Conservation (phyloP, 2,329 filamentous ascomycete species). For the Pyrenophora tritici-repentis region DNA sequence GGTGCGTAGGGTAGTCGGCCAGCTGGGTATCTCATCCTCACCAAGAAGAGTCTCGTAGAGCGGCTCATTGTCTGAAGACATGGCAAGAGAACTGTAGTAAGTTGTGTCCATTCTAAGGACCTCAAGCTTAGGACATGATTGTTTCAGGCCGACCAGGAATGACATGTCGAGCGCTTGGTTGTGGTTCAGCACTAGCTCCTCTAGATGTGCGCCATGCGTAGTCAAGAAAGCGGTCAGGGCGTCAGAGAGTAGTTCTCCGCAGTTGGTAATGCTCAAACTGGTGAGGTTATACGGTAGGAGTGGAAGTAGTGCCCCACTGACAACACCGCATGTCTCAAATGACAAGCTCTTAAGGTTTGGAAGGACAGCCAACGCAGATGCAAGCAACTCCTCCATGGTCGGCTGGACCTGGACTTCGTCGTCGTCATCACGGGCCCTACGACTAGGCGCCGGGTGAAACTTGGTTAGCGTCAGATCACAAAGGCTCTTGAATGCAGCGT, state of each 20-base stretch:
- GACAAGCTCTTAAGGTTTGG: constrained; percentile 68
- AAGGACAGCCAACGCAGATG: constrained; percentile 61
- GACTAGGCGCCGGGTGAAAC: constrained; percentile 32
- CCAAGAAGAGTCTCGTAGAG: constrained; percentile 71
- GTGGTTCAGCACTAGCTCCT: constrained; percentile 72
- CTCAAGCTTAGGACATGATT: constrained; percentile 71
- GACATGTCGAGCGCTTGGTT: constrained; percentile 78
- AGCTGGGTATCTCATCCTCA: constrained; percentile 70
- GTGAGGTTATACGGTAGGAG: constrained; percentile 69
- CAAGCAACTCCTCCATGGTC: constrained; percentile 51
- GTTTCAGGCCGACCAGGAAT: constrained; percentile 70
- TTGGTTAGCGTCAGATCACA: constrained; percentile 44
- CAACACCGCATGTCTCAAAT: constrained; percentile 75
- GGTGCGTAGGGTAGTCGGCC: constrained; percentile 73
- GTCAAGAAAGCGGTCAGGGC: constrained; percentile 68
- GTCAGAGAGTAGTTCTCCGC: constrained; percentile 72
- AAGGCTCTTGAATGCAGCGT: constrained; percentile 45
- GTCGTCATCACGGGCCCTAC: constrained; percentile 19
- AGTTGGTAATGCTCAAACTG: constrained; percentile 77
- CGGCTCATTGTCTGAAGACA: constrained; percentile 73
- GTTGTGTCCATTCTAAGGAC: constrained; percentile 76
- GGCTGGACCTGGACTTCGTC: constrained; percentile 15
- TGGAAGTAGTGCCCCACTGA: constrained; percentile 70
- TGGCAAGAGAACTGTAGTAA: constrained; percentile 73
- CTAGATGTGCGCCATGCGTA: constrained; percentile 69